Base-by-base conservation (phyloP, 306 rosid species). In the Lotus japonicus region DNA sequence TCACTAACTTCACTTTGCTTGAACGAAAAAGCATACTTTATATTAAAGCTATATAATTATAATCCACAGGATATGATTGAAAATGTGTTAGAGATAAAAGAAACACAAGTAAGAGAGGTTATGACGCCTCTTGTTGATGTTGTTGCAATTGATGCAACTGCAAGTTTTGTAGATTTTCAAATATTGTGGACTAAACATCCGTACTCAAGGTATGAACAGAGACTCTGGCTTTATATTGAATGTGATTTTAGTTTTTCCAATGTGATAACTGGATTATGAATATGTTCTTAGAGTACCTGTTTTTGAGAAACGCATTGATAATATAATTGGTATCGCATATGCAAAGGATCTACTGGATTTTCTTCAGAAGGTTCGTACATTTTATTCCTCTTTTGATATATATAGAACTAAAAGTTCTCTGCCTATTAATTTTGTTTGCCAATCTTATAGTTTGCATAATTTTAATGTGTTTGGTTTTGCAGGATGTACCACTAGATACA, bases 101-200 rank as follows among this genome's bases (percentile, higher is more conserved):
- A 87, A 72, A 92, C 96, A 3, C 89, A 81, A 63, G 98, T 92
- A 38, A 81, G 91, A 80, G 98, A 92, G 88, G 98, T 89, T 71
- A 92, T 92, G 98, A 89, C 98, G 10, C 98, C 96, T 61, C 98
- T 92, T 61, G 94, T 92, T 41, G 98, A 89, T 75, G 92, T 92
- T 68, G 98, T 92, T 64, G 98, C 96, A 69, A 92, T 92, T 18
- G 96, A 89, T 83, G 82, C 86, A 36, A 75, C 88, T 86, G 82
- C 88, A 61, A 92, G 87, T 12, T 86, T 92, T 15, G 78, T 92
- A 58, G 96, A 89, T 77, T 92, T 92, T 79, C 92, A 84, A 18
- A 69, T 66, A 77, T 66, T 87, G 82, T 92, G 96, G 98, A 79
- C 81, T 60, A 82, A 87, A 70, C 96, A 89, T 86, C 96, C 88